Percentiles rank a stretch among this genome's conserved stretches.
These are phyloP conservation scores for Gossypium bickii DNA, from an alignment of 345 rosid species.

Conservation along the genomic window DNA sequence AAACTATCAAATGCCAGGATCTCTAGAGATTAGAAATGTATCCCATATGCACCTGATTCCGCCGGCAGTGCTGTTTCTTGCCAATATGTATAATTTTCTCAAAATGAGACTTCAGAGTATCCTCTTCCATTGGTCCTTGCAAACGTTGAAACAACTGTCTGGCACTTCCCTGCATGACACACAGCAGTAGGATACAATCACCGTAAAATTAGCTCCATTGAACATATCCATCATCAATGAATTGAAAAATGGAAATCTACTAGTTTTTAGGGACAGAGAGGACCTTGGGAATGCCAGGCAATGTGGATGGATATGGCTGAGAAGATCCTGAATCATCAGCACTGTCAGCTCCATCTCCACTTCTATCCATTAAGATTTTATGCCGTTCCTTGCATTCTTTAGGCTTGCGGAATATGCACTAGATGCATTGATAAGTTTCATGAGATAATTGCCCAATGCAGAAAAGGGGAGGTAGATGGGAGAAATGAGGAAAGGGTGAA, in stretches of 20 bases:
- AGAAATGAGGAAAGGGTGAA: not conserved
- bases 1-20: conserved; percentile 11
- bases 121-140: conserved; percentile 98
- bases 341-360: conserved; percentile 96
- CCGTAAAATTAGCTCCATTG: conserved; percentile 17
- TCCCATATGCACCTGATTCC: conserved; percentile 59
- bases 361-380: conserved; percentile 81
- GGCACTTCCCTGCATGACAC: conserved; percentile 84
- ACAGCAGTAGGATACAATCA: conserved; percentile 21
- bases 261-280: conserved; percentile 11
- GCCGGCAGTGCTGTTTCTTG: conserved; percentile 56
- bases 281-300: conserved; percentile 99
- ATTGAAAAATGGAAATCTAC: conserved; percentile 15
- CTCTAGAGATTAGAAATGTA: conserved; percentile 7
- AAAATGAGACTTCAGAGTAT: conserved; percentile 90
- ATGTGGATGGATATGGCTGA: conserved; percentile 95
- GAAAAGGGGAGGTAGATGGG: not conserved
- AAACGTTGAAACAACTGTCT: conserved; percentile 93
- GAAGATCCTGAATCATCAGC: conserved; percentile 99
- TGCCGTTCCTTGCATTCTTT: conserved; percentile 98
- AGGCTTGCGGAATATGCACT: conserved; percentile 90
- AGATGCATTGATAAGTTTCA: conserved; percentile 20
- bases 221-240: conserved; percentile 7
- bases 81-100: conserved; percentile 80
- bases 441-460: conserved; percentile 5